Percentiles rank a stretch among this genome's conserved stretches.
These are phyloP conservation scores for Coemansia sp. DNA, from an alignment of 192 early-diverging fungal species.

Conservation along the genomic window DNA sequence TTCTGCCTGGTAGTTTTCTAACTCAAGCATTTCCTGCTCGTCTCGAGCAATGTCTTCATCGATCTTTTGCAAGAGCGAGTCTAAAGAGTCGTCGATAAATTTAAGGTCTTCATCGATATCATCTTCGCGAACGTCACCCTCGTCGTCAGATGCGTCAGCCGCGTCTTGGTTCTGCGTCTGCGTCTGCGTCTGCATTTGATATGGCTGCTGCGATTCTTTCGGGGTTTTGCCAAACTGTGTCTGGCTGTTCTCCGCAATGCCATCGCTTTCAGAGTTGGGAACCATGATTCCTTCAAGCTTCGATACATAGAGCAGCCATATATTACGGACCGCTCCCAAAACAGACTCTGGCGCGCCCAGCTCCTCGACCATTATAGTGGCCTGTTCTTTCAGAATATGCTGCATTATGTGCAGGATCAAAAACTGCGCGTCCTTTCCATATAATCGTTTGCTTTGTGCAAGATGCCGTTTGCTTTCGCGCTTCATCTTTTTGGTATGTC, in stretches of 20 bases:
- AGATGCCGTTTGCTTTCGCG: constrained; percentile 15
- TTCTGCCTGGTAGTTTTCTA: constrained; percentile 16
- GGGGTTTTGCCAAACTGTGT: neutral
- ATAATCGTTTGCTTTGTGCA: constrained; percentile 14
- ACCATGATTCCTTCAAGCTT: constrained; percentile 19
- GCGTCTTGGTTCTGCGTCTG: neutral
- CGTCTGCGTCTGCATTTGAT: no score
- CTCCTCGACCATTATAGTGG: constrained; percentile 23
- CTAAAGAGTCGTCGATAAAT: constrained; percentile 31
- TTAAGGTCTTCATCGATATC: neutral
- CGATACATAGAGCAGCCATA: constrained; percentile 47
- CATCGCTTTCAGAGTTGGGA: neutral
- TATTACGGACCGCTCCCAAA: constrained; percentile 16
- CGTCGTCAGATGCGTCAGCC: neutral
- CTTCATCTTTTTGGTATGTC: constrained; percentile 12
- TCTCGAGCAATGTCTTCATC: constrained; percentile 50
- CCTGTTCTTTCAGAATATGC: constrained; percentile 34
- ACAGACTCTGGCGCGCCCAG: constrained; percentile 30
- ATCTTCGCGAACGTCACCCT: neutral
- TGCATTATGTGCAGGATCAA: constrained; percentile 33
- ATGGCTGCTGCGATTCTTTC: neutral
- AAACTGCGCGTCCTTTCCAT: constrained; percentile 38
- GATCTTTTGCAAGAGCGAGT: constrained; percentile 29
- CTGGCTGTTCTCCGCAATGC: neutral
- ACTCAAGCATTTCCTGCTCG: constrained; percentile 31